Conservation (phyloP, 179 eudicot species). For the Kewa caespitosa region DNA sequence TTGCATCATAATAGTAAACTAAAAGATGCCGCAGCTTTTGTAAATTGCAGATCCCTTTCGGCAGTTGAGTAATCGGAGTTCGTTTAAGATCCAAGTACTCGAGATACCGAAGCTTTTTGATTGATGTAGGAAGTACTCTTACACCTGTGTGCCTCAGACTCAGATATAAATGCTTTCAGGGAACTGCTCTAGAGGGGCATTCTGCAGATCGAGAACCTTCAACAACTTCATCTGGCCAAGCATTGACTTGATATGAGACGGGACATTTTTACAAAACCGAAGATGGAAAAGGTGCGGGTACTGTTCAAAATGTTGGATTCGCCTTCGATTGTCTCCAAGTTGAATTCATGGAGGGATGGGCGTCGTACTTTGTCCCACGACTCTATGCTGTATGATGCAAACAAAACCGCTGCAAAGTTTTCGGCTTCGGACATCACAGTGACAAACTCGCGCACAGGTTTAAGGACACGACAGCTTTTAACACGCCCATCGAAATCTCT, state of each 20-base stretch:
- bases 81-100: neutral
- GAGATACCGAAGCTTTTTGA: neutral
- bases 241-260: neutral
- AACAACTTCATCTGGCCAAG: neutral
- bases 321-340: neutral
- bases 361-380: neutral
- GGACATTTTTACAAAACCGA: neutral
- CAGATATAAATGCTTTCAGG: neutral
- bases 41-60: neutral
- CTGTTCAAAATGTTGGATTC: neutral
- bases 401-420: conserved; percentile 5
- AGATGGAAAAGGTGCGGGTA: neutral
- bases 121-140: neutral
- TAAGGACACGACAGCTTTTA: conserved; percentile 14
- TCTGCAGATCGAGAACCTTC: neutral
- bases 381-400: neutral
- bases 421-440: conserved; percentile 12
- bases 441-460: conserved; percentile 22
- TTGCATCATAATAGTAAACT: neutral
- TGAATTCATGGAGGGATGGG: neutral
- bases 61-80: neutral
- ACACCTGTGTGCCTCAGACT: neutral
- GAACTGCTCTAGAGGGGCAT: neutral
- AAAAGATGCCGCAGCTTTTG: neutral
- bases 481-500: conserved; percentile 14